These are phyloP conservation scores for Populus nigra DNA, from an alignment of 345 rosid genomes.

Conservation along the genomic window DNA sequence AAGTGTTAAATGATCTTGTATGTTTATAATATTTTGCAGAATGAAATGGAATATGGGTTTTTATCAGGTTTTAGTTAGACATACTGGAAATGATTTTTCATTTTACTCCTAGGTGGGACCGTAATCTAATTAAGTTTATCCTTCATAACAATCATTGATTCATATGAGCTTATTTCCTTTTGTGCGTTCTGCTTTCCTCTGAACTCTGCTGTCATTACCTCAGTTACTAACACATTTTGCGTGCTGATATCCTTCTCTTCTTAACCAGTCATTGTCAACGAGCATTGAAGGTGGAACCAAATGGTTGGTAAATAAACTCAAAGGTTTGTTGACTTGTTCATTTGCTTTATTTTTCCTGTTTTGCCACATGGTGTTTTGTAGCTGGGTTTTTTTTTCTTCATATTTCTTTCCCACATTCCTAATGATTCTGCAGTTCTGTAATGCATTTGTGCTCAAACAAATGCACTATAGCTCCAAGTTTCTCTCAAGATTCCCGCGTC, in stretches of 20 bases:
- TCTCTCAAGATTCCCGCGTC: neutral
- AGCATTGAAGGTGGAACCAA: conserved; percentile 91
- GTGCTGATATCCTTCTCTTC: conserved; percentile 2
- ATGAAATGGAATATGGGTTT: neutral
- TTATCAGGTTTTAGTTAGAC: neutral
- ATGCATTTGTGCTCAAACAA: neutral
- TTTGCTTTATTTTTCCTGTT: conserved; percentile 10
- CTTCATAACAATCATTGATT: neutral
- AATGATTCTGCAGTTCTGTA: neutral
- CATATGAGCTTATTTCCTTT: neutral
- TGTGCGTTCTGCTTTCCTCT: neutral
- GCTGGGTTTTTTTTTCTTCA: neutral
- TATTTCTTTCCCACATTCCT: neutral
- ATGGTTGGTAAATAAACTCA: conserved; percentile 89
- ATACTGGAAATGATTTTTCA: neutral
- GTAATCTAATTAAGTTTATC: neutral
- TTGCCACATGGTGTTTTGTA: neutral
- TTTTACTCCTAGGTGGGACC: neutral
- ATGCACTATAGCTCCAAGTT: neutral
- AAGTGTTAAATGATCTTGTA: neutral
- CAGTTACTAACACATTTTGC: neutral
- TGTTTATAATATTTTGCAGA: neutral
- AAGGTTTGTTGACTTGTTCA: conserved; percentile 53
- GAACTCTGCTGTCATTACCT: neutral
- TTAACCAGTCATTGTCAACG: conserved; percentile 61